These are phyloP conservation scores for Coemansia furcata DNA, from an alignment of 192 early-diverging fungal genomes.

Conservation along the genomic window DNA sequence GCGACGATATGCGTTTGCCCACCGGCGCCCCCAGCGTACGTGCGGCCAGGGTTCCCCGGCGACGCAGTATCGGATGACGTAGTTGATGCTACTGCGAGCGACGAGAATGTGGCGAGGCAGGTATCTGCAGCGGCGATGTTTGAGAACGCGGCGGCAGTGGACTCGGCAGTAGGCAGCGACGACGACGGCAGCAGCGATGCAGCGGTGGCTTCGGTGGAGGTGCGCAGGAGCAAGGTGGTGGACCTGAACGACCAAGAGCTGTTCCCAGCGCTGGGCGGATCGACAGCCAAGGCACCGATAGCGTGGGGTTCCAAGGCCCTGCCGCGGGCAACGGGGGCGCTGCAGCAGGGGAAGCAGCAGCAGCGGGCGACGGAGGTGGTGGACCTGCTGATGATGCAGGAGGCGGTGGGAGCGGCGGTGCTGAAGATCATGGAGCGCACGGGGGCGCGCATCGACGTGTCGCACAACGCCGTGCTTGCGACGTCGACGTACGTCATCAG, in stretches of 20 bases:
- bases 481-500: slow-evolving; percentile 82
- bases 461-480: slow-evolving; percentile 67
- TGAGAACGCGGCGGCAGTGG: slow-evolving; percentile 24
- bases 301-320: slow-evolving; percentile 46
- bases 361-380: slow-evolving; percentile 58
- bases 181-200: slow-evolving; percentile 9
- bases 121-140: slow-evolving; percentile 15
- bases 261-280: slow-evolving; percentile 70
- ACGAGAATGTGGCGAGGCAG: not conserved
- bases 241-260: slow-evolving; percentile 53
- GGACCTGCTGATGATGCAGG: slow-evolving; percentile 45
- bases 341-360: slow-evolving; percentile 4
- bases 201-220: not conserved
- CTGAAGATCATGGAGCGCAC: slow-evolving; percentile 64
- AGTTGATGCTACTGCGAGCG: not conserved
- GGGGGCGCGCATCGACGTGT: slow-evolving; percentile 79
- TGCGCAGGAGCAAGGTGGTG: not conserved
- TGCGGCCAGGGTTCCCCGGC: not conserved
- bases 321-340: slow-evolving; percentile 34
- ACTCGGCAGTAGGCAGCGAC: slow-evolving; percentile 38
- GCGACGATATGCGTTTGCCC: not conserved
- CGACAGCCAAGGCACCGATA: slow-evolving; percentile 21
- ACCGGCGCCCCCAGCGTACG: not conserved
- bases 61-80: not conserved
- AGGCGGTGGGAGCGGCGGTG: slow-evolving; percentile 56